Evolutionary conservation across 2,329 filamentous ascomycete genomes (phyloP).

Genomic region (Pseudogymnoascus sp.): DNA sequence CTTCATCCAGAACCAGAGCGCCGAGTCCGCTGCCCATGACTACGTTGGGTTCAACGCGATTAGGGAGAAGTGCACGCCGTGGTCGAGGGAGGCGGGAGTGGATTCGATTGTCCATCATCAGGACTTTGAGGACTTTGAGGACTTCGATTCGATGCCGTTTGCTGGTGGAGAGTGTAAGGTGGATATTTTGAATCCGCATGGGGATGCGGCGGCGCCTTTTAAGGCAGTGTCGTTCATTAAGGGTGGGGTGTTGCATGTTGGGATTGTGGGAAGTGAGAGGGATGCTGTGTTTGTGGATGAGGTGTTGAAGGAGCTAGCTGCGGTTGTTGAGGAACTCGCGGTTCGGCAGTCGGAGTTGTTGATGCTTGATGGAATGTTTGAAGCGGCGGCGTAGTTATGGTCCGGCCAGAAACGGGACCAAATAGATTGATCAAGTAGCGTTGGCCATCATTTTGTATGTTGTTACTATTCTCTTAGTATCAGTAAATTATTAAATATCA

Average conservation of each 20-base stretch:
- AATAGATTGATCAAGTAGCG: neutral
- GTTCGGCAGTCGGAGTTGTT: slow-evolving; percentile 2
- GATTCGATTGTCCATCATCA: slow-evolving; percentile 34
- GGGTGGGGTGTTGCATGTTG: slow-evolving; percentile 34
- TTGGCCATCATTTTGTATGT: neutral
- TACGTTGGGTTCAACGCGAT: slow-evolving; percentile 31
- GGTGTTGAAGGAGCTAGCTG: slow-evolving; percentile 28
- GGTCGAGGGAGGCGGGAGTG: slow-evolving; percentile 24
- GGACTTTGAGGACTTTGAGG: slow-evolving; percentile 33
- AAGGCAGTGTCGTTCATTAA: slow-evolving; percentile 40
- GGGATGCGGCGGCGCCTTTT: slow-evolving; percentile 35
- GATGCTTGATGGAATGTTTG: slow-evolving; percentile 14
- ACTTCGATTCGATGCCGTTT: slow-evolving; percentile 39
- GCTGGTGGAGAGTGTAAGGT: slow-evolving; percentile 26
- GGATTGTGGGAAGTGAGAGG: slow-evolving; percentile 38
- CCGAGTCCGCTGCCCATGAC: slow-evolving; percentile 28
- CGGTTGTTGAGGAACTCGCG: slow-evolving; percentile 19
- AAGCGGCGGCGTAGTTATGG: neutral
- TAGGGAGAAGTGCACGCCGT: slow-evolving; percentile 29
- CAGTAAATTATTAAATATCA: neutral
- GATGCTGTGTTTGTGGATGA: slow-evolving; percentile 32
- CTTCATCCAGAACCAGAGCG: slow-evolving; percentile 29
- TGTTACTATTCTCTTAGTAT: neutral
- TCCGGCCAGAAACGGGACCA: neutral
- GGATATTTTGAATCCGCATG: slow-evolving; percentile 31